phyloP scores from a whole-genome alignment of 2,329 filamentous ascomycete species.

The Xylariaceae sp. region DNA sequence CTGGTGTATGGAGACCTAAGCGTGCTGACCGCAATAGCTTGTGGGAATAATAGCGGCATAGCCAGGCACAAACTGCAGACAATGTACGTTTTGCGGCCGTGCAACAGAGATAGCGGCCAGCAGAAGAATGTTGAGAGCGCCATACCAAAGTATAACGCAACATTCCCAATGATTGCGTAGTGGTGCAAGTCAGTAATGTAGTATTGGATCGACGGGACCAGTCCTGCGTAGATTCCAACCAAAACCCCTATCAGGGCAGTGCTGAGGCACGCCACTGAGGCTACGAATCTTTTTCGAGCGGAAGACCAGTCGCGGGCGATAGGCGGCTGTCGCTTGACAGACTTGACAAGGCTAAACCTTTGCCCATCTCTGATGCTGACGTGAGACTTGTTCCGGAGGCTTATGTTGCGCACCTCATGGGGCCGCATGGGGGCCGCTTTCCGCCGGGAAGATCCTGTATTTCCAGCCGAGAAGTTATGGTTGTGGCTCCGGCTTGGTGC shows the following conservation, averaged over 20 bases:
- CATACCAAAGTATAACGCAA: slow-evolving; percentile 71
- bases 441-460: slow-evolving; percentile 5
- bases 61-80: slow-evolving; percentile 68
- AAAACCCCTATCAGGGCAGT: slow-evolving; percentile 72
- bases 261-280: slow-evolving; percentile 70
- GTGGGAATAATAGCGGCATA: slow-evolving; percentile 74
- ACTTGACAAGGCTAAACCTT: slow-evolving; percentile 55
- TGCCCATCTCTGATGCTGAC: slow-evolving; percentile 55
- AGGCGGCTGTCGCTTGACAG: slow-evolving; percentile 63
- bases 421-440: slow-evolving; percentile 14
- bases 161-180: slow-evolving; percentile 71
- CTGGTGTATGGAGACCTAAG: slow-evolving; percentile 58
- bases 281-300: slow-evolving; percentile 68
- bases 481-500: slow-evolving; percentile 3
- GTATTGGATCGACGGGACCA: slow-evolving; percentile 80
- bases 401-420: slow-evolving; percentile 39
- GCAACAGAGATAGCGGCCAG: slow-evolving; percentile 75
- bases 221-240: slow-evolving; percentile 75
- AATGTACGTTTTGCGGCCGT: slow-evolving; percentile 79
- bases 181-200: slow-evolving; percentile 71
- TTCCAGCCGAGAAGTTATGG: slow-evolving; percentile 3
- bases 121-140: slow-evolving; percentile 70
- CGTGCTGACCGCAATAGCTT: slow-evolving; percentile 66
- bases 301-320: slow-evolving; percentile 74
- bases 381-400: slow-evolving; percentile 54